These are phyloP conservation scores for Dendrocalamus latiflorus DNA, from an alignment of 202 grass and related monocot genomes.

Conservation along the genomic window DNA sequence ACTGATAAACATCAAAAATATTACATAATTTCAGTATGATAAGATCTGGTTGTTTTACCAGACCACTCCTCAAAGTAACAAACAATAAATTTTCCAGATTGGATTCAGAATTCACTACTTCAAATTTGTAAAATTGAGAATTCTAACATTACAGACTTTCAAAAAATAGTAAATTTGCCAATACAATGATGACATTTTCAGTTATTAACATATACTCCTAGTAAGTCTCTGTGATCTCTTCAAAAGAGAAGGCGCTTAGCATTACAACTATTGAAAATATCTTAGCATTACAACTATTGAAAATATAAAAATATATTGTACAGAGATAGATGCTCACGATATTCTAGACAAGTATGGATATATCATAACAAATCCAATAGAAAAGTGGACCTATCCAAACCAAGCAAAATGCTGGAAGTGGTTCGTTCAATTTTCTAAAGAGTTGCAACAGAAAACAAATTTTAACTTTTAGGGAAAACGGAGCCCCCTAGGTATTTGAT, in stretches of 20 bases:
- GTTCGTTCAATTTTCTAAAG: background rate
- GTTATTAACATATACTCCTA: background rate
- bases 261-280: background rate
- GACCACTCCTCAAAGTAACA: background rate
- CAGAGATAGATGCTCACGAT: background rate
- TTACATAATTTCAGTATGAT: background rate
- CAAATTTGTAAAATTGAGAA: background rate
- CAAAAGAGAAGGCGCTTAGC: background rate
- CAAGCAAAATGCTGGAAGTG: background rate
- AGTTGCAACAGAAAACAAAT: background rate
- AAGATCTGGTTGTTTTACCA: background rate
- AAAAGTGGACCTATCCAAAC: background rate
- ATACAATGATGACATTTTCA: background rate
- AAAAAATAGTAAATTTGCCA: background rate
- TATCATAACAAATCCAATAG: background rate
- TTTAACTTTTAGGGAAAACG: background rate
- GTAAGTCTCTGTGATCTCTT: background rate
- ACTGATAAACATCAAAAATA: background rate
- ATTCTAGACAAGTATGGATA: background rate
- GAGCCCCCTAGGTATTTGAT: background rate
- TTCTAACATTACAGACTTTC: background rate
- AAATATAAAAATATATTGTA: background rate
- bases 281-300: background rate
- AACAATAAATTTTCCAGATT: background rate
- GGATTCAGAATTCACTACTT: background rate